phyloP scores from a whole-genome alignment of 331 rosid species.

The Telfairia occidentalis region DNA sequence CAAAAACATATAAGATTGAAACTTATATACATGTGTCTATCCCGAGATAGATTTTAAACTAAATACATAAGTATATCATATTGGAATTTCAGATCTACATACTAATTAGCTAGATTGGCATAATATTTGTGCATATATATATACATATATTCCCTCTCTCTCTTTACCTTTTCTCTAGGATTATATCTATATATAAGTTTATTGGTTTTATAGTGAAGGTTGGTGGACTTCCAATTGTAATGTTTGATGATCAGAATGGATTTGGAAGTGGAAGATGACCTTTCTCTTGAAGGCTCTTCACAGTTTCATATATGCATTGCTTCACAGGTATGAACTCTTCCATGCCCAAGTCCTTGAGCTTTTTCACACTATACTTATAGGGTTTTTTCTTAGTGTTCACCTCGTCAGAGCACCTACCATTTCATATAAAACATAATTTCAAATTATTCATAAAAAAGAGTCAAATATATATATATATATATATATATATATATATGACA shows the following conservation, averaged over 20 bases:
- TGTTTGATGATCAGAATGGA: neutral
- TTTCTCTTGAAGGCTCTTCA: conserved; percentile 10
- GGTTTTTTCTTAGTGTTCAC: conserved; percentile 1
- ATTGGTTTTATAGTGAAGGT: neutral
- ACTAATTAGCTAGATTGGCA: neutral
- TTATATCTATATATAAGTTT: neutral
- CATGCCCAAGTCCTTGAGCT: neutral
- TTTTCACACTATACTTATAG: neutral
- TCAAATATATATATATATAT: neutral
- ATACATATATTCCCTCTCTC: too few relatives aligned
- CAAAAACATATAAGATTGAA: too few relatives aligned
- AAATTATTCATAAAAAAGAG: too few relatives aligned
- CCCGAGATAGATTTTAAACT: neutral
- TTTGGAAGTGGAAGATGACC: neutral
- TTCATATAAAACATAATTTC: neutral
- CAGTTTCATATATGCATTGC: conserved; percentile 11
- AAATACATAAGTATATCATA: neutral
- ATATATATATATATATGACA: neutral
- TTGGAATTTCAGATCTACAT: neutral
- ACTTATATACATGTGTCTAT: neutral
- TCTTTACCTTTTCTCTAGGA: neutral
- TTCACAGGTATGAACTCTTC: conserved; percentile 10
- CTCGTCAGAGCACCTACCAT: conserved; percentile 10
- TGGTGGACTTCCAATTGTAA: neutral
- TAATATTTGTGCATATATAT: too few relatives aligned